These are phyloP conservation scores for Davidsoniella eucalypti DNA, from an alignment of 2,329 filamentous ascomycete species.

Conservation along the genomic window DNA sequence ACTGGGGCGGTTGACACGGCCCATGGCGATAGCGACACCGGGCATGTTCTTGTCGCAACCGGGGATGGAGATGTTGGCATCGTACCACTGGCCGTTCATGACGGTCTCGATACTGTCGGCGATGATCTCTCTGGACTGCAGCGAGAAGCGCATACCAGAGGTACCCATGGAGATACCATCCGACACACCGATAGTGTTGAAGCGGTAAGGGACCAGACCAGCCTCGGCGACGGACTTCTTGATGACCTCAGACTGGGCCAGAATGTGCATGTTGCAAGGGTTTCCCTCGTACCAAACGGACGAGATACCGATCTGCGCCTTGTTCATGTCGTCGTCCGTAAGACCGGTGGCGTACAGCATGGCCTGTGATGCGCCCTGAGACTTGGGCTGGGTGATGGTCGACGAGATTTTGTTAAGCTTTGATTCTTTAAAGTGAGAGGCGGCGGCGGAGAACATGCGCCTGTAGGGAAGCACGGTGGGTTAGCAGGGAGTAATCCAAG, in stretches of 20 bases:
- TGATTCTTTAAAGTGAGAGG: constrained; percentile 25
- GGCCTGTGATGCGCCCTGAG: constrained; percentile 93
- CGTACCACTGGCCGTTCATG: constrained; percentile 98
- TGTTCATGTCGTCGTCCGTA: constrained; percentile 73
- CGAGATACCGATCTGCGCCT: constrained; percentile 93
- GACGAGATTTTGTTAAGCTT: constrained; percentile 72
- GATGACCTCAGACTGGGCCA: constrained; percentile 72
- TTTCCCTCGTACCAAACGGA: constrained; percentile 98
- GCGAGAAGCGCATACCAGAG: constrained; percentile 84
- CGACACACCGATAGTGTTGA: constrained; percentile 97
- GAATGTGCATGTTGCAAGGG: constrained; percentile 97
- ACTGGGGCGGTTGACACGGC: constrained; percentile 79
- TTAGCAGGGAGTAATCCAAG: background rate
- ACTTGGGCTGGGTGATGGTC: constrained; percentile 87
- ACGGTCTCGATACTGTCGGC: constrained; percentile 98
- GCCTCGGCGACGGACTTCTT: constrained; percentile 45
- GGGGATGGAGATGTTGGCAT: constrained; percentile 89
- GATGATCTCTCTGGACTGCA: constrained; percentile 91
- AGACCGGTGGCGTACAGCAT: constrained; percentile 97
- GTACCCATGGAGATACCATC: constrained; percentile 98
- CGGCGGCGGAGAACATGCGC: constrained; percentile 34
- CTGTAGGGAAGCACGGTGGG: constrained; percentile 17
- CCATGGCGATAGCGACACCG: constrained; percentile 83
- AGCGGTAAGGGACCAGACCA: constrained; percentile 82
- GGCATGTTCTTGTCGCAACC: constrained; percentile 99